Evolutionary conservation across 208 protist genomes (phyloP).

Genomic region (Trypanosoma caninum): DNA sequence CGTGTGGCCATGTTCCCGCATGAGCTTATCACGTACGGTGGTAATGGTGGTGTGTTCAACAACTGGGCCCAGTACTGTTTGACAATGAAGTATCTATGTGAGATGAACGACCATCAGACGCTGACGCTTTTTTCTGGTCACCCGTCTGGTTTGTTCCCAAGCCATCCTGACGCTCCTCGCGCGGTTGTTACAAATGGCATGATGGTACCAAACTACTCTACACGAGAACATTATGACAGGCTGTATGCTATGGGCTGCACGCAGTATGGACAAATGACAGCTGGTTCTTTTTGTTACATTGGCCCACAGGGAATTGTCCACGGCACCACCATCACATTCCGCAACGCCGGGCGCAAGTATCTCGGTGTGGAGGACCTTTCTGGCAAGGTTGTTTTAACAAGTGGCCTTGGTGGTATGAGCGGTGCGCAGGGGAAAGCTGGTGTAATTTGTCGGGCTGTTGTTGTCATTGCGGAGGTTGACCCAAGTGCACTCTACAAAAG

Average conservation of each 20-base stretch:
- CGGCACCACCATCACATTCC: conserved; percentile 85
- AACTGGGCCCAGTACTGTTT: conserved; percentile 88
- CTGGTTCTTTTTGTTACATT: conserved; percentile 69
- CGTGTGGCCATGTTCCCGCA: conserved; percentile 86
- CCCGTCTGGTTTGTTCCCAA: conserved; percentile 84
- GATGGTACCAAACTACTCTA: conserved; percentile 91
- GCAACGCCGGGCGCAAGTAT: conserved; percentile 89
- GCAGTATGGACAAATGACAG: conserved; percentile 93
- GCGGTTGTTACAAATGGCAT: conserved; percentile 90
- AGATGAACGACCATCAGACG: conserved; percentile 85
- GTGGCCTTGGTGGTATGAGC: conserved; percentile 84
- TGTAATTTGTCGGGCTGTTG: conserved; percentile 70
- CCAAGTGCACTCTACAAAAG: conserved; percentile 60
- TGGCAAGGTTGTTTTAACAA: conserved; percentile 70
- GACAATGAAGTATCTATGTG: conserved; percentile 77
- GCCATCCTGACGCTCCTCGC: conserved; percentile 46
- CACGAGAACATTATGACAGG: conserved; percentile 46
- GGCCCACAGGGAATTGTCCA: conserved; percentile 90
- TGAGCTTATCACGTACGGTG: conserved; percentile 90
- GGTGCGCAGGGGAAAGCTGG: conserved; percentile 84
- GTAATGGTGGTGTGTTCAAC: conserved; percentile 81
- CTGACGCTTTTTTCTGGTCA: conserved; percentile 79
- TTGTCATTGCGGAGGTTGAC: conserved; percentile 81
- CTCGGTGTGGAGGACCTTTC: conserved; percentile 30
- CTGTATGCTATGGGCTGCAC: conserved; percentile 36